phyloP scores from a whole-genome alignment of 768 basidiomycete genomes.

The Infundibulicybe gibba region DNA sequence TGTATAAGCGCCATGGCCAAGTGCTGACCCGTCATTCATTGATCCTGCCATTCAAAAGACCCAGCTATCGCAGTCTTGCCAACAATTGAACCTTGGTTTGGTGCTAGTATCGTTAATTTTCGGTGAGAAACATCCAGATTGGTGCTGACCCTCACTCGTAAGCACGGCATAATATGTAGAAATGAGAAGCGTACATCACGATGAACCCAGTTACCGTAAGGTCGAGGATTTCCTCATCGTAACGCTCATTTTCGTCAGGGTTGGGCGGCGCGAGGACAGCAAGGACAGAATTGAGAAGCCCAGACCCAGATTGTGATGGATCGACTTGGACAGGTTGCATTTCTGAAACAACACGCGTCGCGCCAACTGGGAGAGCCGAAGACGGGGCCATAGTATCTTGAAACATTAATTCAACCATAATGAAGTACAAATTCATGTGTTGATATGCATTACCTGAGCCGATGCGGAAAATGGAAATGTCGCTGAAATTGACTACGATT shows the following conservation, averaged over 20 bases:
- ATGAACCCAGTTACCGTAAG: slow-evolving; percentile 77
- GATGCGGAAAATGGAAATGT: slow-evolving; percentile 82
- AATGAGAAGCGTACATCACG: slow-evolving; percentile 60
- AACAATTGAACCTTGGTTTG: slow-evolving; percentile 73
- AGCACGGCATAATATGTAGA: slow-evolving; percentile 1
- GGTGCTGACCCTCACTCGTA: slow-evolving; percentile 52
- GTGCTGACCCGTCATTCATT: slow-evolving; percentile 20
- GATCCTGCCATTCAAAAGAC: slow-evolving; percentile 86
- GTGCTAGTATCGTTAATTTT: slow-evolving; percentile 85
- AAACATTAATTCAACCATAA: neutral
- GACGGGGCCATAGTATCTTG: slow-evolving; percentile 90
- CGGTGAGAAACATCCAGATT: slow-evolving; percentile 68
- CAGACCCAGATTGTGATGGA: slow-evolving; percentile 65
- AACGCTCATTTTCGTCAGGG: slow-evolving; percentile 76
- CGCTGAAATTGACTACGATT: slow-evolving; percentile 78
- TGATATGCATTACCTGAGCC: slow-evolving; percentile 66
- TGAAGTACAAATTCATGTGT: neutral
- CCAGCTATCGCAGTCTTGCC: slow-evolving; percentile 79
- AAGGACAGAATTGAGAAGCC: slow-evolving; percentile 80
- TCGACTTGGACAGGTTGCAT: slow-evolving; percentile 85
- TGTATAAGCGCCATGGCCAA: no score
- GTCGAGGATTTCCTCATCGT: slow-evolving; percentile 86
- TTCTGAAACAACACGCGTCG: slow-evolving; percentile 82
- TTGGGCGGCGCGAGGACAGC: slow-evolving; percentile 73
- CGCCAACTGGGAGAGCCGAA: slow-evolving; percentile 94